A percentile compares a stretch with the other conserved stretches of the same genome.
These are phyloP conservation scores for Tetrapisispora phaffii DNA, from an alignment of 805 yeast species.

Conservation along the genomic window DNA sequence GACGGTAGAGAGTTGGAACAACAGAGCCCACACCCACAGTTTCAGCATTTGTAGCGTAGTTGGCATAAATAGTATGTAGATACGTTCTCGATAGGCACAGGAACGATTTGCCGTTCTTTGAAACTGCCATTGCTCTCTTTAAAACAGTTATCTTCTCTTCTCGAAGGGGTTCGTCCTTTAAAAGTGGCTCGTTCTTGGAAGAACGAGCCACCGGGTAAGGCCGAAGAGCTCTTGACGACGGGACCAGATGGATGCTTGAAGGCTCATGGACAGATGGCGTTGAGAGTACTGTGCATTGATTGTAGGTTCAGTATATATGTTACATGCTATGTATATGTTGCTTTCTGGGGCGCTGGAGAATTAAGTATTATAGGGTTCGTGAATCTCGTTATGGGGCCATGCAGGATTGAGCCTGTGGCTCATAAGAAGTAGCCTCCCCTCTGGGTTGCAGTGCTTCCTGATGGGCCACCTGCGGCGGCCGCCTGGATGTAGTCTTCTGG, in stretches of 20 bases:
- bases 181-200: too few relatives aligned
- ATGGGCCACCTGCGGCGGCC: constrained; percentile 9
- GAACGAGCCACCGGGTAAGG: too few relatives aligned
- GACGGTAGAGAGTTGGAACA: neutral
- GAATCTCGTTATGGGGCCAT: neutral
- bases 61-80: neutral
- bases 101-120: too few relatives aligned
- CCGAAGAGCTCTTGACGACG: too few relatives aligned
- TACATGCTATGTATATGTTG: neutral
- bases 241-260: too few relatives aligned
- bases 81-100: neutral
- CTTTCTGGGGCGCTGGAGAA: neutral
- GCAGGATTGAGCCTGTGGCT: neutral
- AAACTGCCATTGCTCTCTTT: too few relatives aligned
- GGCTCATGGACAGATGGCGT: too few relatives aligned
- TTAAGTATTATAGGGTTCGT: neutral
- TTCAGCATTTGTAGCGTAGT: too few relatives aligned
- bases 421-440: constrained; percentile 31
- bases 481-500: constrained; percentile 57
- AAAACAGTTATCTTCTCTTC: too few relatives aligned
- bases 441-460: constrained; percentile 19
- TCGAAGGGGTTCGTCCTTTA: too few relatives aligned
- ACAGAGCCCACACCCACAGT: neutral
- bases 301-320: neutral
- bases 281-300: too few relatives aligned